Conservation (phyloP, 2,329 filamentous ascomycete genomes). For the Acarospora socialis region DNA sequence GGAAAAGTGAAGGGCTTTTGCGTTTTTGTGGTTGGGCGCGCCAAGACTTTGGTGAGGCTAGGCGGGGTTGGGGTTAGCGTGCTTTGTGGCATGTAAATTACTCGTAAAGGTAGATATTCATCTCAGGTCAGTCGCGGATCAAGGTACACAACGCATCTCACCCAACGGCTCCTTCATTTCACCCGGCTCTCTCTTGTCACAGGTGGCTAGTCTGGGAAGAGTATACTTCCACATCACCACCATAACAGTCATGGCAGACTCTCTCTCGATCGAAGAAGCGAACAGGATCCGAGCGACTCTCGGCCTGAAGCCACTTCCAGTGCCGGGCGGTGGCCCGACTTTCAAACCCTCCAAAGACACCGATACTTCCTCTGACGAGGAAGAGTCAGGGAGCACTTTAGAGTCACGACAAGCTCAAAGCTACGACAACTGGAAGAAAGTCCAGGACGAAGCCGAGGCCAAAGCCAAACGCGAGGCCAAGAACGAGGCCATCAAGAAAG, state of each 20-base stretch:
- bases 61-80: no score
- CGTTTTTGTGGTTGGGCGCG: slow-evolving; percentile 2
- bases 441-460: slow-evolving; percentile 53
- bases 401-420: slow-evolving; percentile 44
- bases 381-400: slow-evolving; percentile 66
- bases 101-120: no score
- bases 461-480: slow-evolving; percentile 69
- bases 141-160: no score
- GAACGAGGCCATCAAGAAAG: slow-evolving; percentile 72
- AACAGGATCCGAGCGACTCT: slow-evolving; percentile 83
- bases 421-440: slow-evolving; percentile 38
- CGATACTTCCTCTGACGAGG: slow-evolving; percentile 37
- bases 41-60: slow-evolving; percentile 8
- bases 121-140: no score
- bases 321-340: slow-evolving; percentile 52
- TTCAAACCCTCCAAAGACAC: slow-evolving; percentile 42
- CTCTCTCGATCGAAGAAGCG: slow-evolving; percentile 76
- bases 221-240: slow-evolving; percentile 13
- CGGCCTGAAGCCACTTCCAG: slow-evolving; percentile 78
- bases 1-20: slow-evolving; percentile 18
- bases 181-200: slow-evolving; percentile 2
- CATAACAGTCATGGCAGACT: slow-evolving; percentile 32
- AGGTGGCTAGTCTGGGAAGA: neutral
- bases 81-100: no score
- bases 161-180: slow-evolving; percentile 3